phyloP scores from a whole-genome alignment of 495 filamentous ascomycete species.

The Tuber aestivum region DNA sequence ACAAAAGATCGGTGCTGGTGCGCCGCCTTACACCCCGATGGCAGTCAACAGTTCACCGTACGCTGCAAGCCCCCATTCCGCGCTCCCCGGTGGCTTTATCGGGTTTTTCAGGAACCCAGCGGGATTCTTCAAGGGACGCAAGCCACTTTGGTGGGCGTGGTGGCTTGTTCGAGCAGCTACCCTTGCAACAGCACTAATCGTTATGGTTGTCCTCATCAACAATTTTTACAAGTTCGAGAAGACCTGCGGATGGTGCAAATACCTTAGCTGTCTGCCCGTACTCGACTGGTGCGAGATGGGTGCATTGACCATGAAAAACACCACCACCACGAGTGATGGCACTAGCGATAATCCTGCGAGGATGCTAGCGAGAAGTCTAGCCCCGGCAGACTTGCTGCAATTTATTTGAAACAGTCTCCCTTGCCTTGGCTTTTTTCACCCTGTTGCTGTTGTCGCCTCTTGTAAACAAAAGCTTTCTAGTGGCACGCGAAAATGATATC shows the following conservation, averaged over 20 bases:
- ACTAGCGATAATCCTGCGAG: slow-evolving; percentile 36
- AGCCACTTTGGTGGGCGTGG: slow-evolving; percentile 94
- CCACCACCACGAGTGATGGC: slow-evolving; percentile 26
- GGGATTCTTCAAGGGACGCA: slow-evolving; percentile 83
- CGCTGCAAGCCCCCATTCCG: slow-evolving; percentile 22
- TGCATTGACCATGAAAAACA: slow-evolving; percentile 45
- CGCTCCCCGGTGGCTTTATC: slow-evolving; percentile 38
- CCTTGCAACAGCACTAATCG: slow-evolving; percentile 69
- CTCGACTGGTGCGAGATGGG: slow-evolving; percentile 74
- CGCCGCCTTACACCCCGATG: slow-evolving; percentile 60
- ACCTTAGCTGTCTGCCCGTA: slow-evolving; percentile 80
- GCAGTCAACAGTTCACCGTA: slow-evolving; percentile 41
- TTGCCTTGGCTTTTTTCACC: background rate
- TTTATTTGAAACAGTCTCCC: slow-evolving; percentile 7
- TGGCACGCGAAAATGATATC: slow-evolving; percentile 7
- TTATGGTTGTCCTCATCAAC: slow-evolving; percentile 75
- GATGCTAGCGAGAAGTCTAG: slow-evolving; percentile 16
- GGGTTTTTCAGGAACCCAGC: slow-evolving; percentile 63
- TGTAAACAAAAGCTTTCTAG: slow-evolving; percentile 9
- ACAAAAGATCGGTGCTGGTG: slow-evolving; percentile 64
- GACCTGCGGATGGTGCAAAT: slow-evolving; percentile 86
- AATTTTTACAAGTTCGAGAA: slow-evolving; percentile 80
- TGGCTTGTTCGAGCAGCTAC: slow-evolving; percentile 80
- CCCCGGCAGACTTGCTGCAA: background rate
- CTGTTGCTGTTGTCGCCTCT: background rate